Conservation (phyloP, 108 stramenopile genomes). For the Nannochloropsis gaditana region DNA sequence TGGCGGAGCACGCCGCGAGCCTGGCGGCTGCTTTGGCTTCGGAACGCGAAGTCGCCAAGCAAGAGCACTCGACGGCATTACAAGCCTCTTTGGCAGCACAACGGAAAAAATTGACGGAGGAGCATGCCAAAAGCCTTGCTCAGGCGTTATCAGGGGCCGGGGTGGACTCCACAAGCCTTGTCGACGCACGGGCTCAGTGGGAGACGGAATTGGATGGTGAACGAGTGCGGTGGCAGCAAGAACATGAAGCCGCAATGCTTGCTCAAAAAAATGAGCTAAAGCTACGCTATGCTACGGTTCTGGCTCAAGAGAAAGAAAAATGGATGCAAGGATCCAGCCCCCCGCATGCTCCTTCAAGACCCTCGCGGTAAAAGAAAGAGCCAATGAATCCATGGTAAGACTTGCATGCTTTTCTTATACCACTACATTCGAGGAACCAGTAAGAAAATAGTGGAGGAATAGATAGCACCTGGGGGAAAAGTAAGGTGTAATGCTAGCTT, state of each 20-base stretch:
- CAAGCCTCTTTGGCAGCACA: constrained; percentile 17
- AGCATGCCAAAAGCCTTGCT: background rate
- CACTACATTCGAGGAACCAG: too few species aligned
- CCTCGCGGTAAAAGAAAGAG: too few species aligned
- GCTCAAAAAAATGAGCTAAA: background rate
- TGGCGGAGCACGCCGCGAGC: background rate
- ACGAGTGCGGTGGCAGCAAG: background rate
- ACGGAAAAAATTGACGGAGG: background rate
- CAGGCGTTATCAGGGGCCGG: background rate
- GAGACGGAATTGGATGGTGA: background rate
- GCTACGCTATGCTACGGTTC: constrained; percentile 4
- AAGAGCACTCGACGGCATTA: background rate
- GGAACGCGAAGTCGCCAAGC: background rate
- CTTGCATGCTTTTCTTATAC: too few species aligned
- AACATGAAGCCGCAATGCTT: background rate
- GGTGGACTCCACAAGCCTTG: background rate
- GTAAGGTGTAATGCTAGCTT: too few species aligned
- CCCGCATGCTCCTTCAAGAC: too few species aligned
- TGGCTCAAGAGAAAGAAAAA: constrained; percentile 15
- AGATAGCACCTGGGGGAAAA: too few species aligned
- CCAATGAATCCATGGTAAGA: too few species aligned
- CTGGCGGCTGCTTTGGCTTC: background rate
- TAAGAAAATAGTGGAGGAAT: too few species aligned
- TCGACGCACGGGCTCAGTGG: background rate
- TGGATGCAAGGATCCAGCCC: background rate